Percentiles rank a stretch among this genome's conserved stretches.
phyloP scores from a whole-genome alignment of 2,329 filamentous ascomycete genomes.

The Phialemoniopsis sp. region DNA sequence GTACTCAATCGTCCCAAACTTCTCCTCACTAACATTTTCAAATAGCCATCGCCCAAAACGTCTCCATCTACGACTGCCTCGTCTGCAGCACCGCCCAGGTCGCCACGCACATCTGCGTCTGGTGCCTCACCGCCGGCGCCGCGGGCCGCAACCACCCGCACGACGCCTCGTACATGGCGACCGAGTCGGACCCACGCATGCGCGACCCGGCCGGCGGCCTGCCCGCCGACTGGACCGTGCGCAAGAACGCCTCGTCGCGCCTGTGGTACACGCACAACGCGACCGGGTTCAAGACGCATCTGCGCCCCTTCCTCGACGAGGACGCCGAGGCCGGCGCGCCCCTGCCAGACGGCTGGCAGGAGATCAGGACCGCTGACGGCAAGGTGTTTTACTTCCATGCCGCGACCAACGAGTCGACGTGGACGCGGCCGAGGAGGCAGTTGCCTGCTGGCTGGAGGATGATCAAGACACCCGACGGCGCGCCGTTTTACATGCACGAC shows the following conservation, averaged over 20 bases:
- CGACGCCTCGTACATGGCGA: slow-evolving; percentile 17
- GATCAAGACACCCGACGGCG: slow-evolving; percentile 17
- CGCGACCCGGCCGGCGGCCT: slow-evolving; percentile 8
- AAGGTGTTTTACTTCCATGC: slow-evolving; percentile 16
- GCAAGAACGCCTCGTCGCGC: slow-evolving; percentile 18
- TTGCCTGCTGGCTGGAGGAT: slow-evolving; percentile 18
- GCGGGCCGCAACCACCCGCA: slow-evolving; percentile 15
- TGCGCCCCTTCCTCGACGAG: slow-evolving; percentile 14
- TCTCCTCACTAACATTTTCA: background rate
- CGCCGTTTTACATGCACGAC: slow-evolving; percentile 19
- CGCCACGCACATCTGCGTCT: slow-evolving; percentile 16
- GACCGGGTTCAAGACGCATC: slow-evolving; percentile 16
- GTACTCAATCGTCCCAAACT: no score
- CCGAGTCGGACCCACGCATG: slow-evolving; percentile 17
- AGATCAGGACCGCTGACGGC: slow-evolving; percentile 16
- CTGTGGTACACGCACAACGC: slow-evolving; percentile 19
- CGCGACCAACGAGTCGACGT: slow-evolving; percentile 12
- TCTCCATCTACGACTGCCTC: slow-evolving; percentile 18
- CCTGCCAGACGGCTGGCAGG: slow-evolving; percentile 16
- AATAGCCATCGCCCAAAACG: slow-evolving; percentile 14
- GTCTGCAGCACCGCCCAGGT: slow-evolving; percentile 17
- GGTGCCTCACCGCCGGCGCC: slow-evolving; percentile 19
- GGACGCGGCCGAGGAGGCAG: slow-evolving; percentile 14
- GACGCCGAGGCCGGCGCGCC: slow-evolving; percentile 1
- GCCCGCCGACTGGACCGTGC: slow-evolving; percentile 14